Percentiles rank a stretch among this genome's conserved stretches.
These are phyloP conservation scores for Neofusicoccum kwambonambiense DNA, from an alignment of 2,329 filamentous ascomycete genomes.

Conservation along the genomic window DNA sequence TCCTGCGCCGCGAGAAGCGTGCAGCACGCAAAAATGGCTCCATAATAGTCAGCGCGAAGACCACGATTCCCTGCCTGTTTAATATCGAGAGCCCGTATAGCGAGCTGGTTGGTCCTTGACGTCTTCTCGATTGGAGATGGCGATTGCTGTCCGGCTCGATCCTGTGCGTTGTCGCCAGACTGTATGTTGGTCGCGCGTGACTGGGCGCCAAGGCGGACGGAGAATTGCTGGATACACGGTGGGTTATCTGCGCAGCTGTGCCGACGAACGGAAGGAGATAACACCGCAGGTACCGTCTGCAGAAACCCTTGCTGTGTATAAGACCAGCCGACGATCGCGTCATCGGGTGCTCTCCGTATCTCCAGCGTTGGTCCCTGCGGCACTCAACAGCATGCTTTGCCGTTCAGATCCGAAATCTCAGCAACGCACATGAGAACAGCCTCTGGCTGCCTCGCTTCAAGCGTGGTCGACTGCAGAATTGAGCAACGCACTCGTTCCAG, in stretches of 20 bases:
- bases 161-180: too few relatives aligned
- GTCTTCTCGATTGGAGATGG: conserved; percentile 4
- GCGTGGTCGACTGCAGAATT: too few relatives aligned
- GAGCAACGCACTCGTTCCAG: too few relatives aligned
- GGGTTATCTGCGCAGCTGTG: background rate
- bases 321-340: too few relatives aligned
- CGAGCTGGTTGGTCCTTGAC: background rate
- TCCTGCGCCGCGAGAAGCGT: background rate
- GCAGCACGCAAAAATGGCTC: background rate
- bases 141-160: background rate
- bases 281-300: background rate
- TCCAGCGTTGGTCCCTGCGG: too few relatives aligned
- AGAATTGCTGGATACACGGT: background rate
- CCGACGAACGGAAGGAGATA: background rate
- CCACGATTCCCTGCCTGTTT: background rate
- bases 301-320: too few relatives aligned
- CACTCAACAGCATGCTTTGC: too few relatives aligned
- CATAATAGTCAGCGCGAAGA: background rate
- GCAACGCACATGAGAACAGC: too few relatives aligned
- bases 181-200: background rate
- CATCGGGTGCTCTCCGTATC: too few relatives aligned
- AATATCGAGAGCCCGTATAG: background rate
- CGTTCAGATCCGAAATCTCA: too few relatives aligned
- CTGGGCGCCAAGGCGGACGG: conserved; percentile 3
- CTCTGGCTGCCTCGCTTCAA: too few relatives aligned